These are phyloP conservation scores for Neocucurbitaria cava DNA, from an alignment of 2,329 filamentous ascomycete genomes.

Conservation along the genomic window DNA sequence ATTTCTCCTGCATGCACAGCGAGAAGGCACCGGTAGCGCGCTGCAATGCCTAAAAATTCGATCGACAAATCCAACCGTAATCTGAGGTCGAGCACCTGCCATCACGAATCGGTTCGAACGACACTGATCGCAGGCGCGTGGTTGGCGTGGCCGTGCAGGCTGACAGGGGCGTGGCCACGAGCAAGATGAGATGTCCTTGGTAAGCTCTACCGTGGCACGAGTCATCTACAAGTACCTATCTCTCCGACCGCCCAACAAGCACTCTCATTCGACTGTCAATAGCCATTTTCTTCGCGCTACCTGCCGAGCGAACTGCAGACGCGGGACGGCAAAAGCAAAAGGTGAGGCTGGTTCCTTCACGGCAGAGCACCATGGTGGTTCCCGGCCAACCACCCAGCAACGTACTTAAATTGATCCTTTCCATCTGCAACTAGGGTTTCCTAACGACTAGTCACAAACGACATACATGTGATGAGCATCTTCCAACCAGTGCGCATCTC, in stretches of 20 bases:
- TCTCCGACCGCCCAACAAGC: slow-evolving; percentile 27
- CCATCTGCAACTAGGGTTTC: slow-evolving; percentile 15
- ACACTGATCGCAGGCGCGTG: slow-evolving; percentile 19
- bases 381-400: slow-evolving; percentile 3
- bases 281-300: neutral
- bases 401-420: slow-evolving; percentile 8
- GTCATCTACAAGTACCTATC: slow-evolving; percentile 9
- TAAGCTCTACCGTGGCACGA: slow-evolving; percentile 13
- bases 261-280: slow-evolving; percentile 8
- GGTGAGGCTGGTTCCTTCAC: slow-evolving; percentile 16
- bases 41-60: slow-evolving; percentile 17
- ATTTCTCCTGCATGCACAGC: slow-evolving; percentile 19
- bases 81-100: slow-evolving; percentile 18
- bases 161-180: slow-evolving; percentile 22
- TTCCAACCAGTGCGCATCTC: slow-evolving; percentile 15
- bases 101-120: slow-evolving; percentile 9
- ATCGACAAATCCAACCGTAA: slow-evolving; percentile 17
- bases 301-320: slow-evolving; percentile 10
- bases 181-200: slow-evolving; percentile 20
- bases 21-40: slow-evolving; percentile 14
- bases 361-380: slow-evolving; percentile 26
- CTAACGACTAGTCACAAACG: slow-evolving; percentile 10
- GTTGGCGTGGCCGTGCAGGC: slow-evolving; percentile 10
- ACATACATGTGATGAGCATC: slow-evolving; percentile 11
- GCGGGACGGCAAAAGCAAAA: slow-evolving; percentile 33